Evolutionary conservation across 1,284 basidiomycete species (phyloP).

Genomic region (Ustilago crameri): DNA sequence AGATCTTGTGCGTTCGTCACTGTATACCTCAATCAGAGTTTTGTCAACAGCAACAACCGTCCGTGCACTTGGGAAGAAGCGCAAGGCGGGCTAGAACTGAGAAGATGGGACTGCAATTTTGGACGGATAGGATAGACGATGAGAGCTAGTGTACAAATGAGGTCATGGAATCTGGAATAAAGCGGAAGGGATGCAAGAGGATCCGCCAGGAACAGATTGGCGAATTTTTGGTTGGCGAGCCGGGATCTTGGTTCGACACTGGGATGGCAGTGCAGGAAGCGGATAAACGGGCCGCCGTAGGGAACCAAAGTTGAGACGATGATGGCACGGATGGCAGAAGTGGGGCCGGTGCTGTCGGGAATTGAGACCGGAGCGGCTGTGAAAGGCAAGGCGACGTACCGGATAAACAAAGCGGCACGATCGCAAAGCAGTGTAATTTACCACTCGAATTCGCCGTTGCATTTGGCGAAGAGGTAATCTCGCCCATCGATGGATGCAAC

Average conservation of each 20-base stretch:
- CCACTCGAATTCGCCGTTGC: slow-evolving; percentile 72
- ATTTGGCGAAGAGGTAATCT: slow-evolving; percentile 97
- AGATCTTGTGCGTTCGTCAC: slow-evolving; percentile 28
- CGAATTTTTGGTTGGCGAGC: not conserved
- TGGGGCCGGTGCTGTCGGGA: too few species aligned
- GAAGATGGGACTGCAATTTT: slow-evolving; percentile 7
- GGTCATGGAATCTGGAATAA: slow-evolving; percentile 2
- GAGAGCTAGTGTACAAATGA: slow-evolving; percentile 40
- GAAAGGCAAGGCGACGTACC: not conserved
- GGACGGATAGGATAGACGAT: slow-evolving; percentile 1
- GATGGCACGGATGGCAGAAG: not conserved
- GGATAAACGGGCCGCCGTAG: too few species aligned
- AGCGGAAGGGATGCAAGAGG: not conserved
- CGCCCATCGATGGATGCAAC: slow-evolving; percentile 97
- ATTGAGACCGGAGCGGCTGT: not conserved
- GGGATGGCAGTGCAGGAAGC: too few species aligned
- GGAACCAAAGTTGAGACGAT: not conserved
- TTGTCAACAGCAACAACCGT: not conserved
- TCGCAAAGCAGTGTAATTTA: slow-evolving; percentile 5
- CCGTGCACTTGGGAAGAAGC: not conserved
- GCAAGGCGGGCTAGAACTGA: not conserved
- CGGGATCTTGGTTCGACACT: too few species aligned
- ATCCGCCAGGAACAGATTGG: too few species aligned
- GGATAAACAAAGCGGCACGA: not conserved
- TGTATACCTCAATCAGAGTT: slow-evolving; percentile 22